phyloP scores from a whole-genome alignment of 148 eudicot species.

The Rhododendron henanense region DNA sequence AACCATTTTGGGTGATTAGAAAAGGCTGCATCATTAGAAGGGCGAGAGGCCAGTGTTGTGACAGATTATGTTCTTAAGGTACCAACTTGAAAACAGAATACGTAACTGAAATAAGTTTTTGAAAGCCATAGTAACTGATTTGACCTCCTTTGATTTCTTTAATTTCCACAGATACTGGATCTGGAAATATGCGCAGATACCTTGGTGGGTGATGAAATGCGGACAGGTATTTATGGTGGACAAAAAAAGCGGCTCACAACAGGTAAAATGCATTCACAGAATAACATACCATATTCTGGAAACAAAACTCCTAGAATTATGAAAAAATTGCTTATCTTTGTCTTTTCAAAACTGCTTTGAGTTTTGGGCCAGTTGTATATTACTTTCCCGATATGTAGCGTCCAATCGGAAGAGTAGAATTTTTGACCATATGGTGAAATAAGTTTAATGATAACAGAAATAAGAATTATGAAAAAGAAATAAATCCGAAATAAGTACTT shows the following conservation, averaged over 20 bases:
- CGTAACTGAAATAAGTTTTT: no score
- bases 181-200: constrained; percentile 83
- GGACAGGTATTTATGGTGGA: constrained; percentile 83
- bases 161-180: constrained; percentile 60
- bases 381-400: no score
- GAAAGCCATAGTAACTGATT: not conserved
- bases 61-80: constrained; percentile 87
- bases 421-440: no score
- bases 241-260: constrained; percentile 83
- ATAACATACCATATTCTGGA: not conserved
- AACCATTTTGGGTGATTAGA: not conserved
- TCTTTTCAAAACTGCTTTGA: no score
- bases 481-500: no score
- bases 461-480: no score
- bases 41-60: constrained; percentile 47
- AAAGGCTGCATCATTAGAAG: constrained; percentile 72
- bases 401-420: no score
- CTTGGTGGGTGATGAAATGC: constrained; percentile 79
- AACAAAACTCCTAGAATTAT: not conserved
- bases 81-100: not conserved
- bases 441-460: no score
- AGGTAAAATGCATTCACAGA: constrained; percentile 26
- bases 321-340: no score
- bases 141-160: not conserved
- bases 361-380: no score